phyloP scores from a whole-genome alignment of 2,329 filamentous ascomycete species.

The Xylariaceae sp. region DNA sequence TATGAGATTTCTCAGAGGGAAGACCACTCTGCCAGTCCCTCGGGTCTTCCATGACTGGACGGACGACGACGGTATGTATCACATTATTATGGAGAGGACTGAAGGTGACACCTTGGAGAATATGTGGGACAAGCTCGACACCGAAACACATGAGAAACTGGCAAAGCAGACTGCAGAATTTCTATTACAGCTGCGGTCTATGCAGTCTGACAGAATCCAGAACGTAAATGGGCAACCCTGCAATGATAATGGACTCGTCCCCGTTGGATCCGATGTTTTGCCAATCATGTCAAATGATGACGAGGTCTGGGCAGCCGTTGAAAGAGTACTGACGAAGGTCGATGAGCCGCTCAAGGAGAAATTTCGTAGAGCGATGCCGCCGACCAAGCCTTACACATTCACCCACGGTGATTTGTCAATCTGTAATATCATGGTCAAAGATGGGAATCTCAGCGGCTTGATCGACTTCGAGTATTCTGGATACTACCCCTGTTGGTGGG shows the following conservation, averaged over 20 bases:
- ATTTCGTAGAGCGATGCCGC: not conserved
- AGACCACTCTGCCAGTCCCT: not conserved
- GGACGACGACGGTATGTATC: not conserved
- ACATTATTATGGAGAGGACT: not conserved
- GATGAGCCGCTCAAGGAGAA: not conserved
- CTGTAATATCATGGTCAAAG: not conserved
- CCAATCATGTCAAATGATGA: not conserved
- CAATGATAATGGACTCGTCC: not conserved
- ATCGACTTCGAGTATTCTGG: not conserved
- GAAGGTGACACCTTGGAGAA: not conserved
- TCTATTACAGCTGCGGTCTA: not conserved
- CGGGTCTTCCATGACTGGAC: not conserved
- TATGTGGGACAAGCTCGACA: not conserved
- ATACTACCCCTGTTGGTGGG: not conserved
- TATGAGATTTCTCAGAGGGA: not conserved
- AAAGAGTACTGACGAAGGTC: not conserved
- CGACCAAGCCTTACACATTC: not conserved
- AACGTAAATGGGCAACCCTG: not conserved
- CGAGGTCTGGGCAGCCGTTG: not conserved
- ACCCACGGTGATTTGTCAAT: not conserved
- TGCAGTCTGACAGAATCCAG: not conserved
- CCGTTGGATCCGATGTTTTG: not conserved
- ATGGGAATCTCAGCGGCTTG: not conserved
- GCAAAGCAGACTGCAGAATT: not conserved
- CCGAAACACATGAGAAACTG: not conserved